These are phyloP conservation scores for Glycyrrhiza uralensis DNA, from an alignment of 306 rosid genomes.

Conservation along the genomic window DNA sequence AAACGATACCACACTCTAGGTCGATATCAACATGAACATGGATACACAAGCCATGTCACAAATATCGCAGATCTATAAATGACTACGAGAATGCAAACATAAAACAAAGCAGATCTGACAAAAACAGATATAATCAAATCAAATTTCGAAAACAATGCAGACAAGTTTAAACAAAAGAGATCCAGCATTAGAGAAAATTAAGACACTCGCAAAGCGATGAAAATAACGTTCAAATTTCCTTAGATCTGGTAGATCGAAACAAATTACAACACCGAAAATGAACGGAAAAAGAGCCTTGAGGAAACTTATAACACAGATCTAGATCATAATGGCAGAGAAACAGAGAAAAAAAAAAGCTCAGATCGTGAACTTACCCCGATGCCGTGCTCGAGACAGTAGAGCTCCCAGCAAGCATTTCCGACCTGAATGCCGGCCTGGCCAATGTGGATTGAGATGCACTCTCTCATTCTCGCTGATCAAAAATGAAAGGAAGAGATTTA, in stretches of 20 bases:
- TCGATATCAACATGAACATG: background rate
- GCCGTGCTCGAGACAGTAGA: conserved; percentile 92
- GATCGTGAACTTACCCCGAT: conserved; percentile 50
- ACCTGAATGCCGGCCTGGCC: conserved; percentile 99
- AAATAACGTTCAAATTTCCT: background rate
- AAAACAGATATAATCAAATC: background rate
- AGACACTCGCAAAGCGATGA: background rate
- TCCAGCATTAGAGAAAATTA: background rate
- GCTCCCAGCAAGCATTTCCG: conserved; percentile 98
- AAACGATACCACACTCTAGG: background rate
- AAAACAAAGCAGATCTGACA: background rate
- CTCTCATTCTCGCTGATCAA: conserved; percentile 56
- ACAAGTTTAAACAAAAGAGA: too few species aligned
- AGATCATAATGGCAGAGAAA: background rate
- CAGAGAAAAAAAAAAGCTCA: too few species aligned
- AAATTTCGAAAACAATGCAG: background rate
- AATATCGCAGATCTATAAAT: background rate
- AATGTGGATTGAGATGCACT: conserved; percentile 91
- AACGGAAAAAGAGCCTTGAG: background rate
- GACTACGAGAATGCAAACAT: background rate
- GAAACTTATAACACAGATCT: background rate
- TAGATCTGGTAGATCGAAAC: background rate
- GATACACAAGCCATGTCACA: background rate
- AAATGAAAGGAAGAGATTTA: background rate
- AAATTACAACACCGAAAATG: background rate